Conservation (phyloP, 148 eudicot species). For the Arctostaphylos glauca region DNA sequence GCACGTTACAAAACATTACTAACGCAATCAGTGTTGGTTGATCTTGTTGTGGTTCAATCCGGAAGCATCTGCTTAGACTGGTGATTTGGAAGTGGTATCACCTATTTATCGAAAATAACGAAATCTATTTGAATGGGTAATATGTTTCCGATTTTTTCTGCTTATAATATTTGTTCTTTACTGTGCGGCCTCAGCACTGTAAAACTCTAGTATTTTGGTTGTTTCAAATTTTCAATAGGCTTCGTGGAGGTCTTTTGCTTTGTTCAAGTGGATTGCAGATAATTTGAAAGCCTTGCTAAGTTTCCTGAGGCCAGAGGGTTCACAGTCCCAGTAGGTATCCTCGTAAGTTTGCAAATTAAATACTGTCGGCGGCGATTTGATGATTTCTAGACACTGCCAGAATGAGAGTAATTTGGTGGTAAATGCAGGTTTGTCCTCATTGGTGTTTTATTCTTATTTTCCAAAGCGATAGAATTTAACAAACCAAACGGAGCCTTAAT, state of each 20-base stretch:
- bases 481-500: too few species aligned
- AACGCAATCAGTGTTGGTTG: background rate
- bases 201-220: background rate
- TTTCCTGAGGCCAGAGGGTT: too few species aligned
- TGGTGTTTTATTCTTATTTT: too few species aligned
- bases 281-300: too few species aligned
- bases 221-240: background rate
- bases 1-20: background rate
- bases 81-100: background rate
- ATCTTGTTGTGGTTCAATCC: background rate
- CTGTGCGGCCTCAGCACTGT: background rate
- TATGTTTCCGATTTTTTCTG: background rate
- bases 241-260: background rate
- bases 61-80: background rate
- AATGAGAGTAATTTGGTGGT: too few species aligned
- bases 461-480: too few species aligned
- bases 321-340: too few species aligned
- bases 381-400: too few species aligned
- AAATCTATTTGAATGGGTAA: background rate
- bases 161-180: background rate
- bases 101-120: background rate
- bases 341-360: too few species aligned
- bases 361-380: too few species aligned
- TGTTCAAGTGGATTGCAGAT: too few species aligned
- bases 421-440: too few species aligned